Evolutionary conservation across 2,329 filamentous ascomycete species (phyloP), one percentile per base, ranked within the genome.

Genomic region (Talaromyces amestolkiae): DNA sequence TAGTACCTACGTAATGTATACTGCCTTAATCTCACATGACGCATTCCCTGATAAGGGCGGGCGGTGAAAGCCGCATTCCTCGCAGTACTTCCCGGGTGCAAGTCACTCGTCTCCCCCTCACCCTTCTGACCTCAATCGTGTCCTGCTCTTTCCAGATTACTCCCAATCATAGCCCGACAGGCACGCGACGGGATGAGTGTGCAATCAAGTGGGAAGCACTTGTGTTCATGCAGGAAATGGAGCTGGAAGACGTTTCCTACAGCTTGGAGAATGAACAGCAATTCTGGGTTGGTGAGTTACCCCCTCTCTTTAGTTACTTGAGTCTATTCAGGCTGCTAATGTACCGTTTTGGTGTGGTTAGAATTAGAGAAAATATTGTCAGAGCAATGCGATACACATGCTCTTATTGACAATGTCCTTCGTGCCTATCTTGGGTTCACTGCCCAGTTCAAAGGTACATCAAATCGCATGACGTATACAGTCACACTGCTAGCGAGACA

Each of bases 351-450:
- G 15, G 17, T 22, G 15, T 43, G 22, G 19, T 58, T 71, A 91
- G 89, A 89, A 77, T 84, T 91, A 73, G 85, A 90, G 73, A 83
- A 86, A 66, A 89, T 90, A 72, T 81, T 90, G 69, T 84, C 84
- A 63, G 80, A 81, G 62, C 80, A 81, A 71, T 89, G 86, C 77
- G 80, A 83, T 63, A 84, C 84, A 65, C 85, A 90, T 77, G 85
- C 87, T 72, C 79, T 83, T 66, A 91, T 98, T 77, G 95, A 99
- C 80, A 89, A 97, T 77, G 86, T 90, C 68, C 83, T 99, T 70
- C 91, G 95, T 70, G 85, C 87, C 51, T 99, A 93, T 85, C 84
- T 99, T 66, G 86, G 87, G 69, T 86, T 97, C 71, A 90, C 91
- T 41, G 88, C 91, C 22, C 86, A 82, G 68, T 91, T 91, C 76